Conservation (phyloP, 2,329 filamentous ascomycete species). For the Elsinoe arachidis region DNA sequence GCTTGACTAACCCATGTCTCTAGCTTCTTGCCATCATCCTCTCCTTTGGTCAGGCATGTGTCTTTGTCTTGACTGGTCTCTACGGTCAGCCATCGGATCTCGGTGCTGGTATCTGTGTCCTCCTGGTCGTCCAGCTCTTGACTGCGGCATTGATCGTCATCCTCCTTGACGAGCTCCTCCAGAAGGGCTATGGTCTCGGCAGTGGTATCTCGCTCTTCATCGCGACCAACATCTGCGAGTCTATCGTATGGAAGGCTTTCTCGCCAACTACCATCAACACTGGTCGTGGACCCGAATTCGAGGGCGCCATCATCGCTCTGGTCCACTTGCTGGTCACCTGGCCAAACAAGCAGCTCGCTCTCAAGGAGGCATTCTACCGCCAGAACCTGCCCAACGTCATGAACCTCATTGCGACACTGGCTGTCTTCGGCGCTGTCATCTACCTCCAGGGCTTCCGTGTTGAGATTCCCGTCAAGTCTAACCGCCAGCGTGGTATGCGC, state of each 20-base stretch:
- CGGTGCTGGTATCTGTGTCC: constrained; percentile 94
- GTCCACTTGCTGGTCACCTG: constrained; percentile 98
- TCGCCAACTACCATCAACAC: constrained; percentile 99
- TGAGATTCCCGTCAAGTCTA: constrained; percentile 99
- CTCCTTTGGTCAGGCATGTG: constrained; percentile 92
- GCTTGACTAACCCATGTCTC: neutral
- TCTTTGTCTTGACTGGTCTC: constrained; percentile 96
- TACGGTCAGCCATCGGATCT: constrained; percentile 96
- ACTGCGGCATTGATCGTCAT: constrained; percentile 98
- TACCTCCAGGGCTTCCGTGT: constrained; percentile 83
- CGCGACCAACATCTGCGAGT: constrained; percentile 99
- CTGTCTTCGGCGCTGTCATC: constrained; percentile 95
- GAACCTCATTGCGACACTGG: constrained; percentile 88
- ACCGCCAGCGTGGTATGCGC: constrained; percentile 95
- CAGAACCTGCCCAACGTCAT: constrained; percentile 99
- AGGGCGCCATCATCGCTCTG: constrained; percentile 94
- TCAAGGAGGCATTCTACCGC: constrained; percentile 97
- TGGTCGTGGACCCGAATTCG: constrained; percentile 95
- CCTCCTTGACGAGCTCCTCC: constrained; percentile 94
- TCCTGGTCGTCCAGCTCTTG: constrained; percentile 95
- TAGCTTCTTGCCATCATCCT: constrained; percentile 84
- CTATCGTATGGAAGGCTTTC: constrained; percentile 99
- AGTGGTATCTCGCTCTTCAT: constrained; percentile 99
- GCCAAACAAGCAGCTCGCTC: constrained; percentile 98
- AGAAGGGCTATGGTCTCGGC: constrained; percentile 98